These are phyloP conservation scores for Scolecobasidium constrictum DNA, from an alignment of 2,329 filamentous ascomycete species.

Conservation along the genomic window DNA sequence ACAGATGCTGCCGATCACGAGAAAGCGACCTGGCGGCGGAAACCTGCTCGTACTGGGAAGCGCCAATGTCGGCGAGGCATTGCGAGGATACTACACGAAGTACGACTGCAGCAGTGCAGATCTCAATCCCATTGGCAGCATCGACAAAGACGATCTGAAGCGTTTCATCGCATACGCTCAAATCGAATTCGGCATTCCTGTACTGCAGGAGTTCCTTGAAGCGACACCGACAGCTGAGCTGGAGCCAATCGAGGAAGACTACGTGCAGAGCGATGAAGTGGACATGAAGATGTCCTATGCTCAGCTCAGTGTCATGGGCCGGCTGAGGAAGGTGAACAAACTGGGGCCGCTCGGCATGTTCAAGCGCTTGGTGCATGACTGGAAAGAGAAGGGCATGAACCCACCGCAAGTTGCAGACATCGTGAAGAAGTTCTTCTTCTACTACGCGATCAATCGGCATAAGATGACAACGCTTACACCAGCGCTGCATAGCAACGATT, in stretches of 20 bases:
- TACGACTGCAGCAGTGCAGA: conserved; percentile 50
- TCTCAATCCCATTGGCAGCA: conserved; percentile 49
- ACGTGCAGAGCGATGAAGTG: conserved; percentile 49
- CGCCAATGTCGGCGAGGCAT: conserved; percentile 53
- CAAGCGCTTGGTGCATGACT: conserved; percentile 39
- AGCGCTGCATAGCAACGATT: conserved; percentile 26
- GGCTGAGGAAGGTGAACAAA: conserved; percentile 43
- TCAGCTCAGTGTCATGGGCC: conserved; percentile 42
- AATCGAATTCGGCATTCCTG: conserved; percentile 48
- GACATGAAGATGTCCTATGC: conserved; percentile 40
- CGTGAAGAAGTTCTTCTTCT: conserved; percentile 32
- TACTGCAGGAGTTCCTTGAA: conserved; percentile 54
- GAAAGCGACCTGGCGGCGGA: conserved; percentile 41
- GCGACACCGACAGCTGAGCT: conserved; percentile 53
- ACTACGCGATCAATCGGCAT: conserved; percentile 54
- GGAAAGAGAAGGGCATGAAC: conserved; percentile 26
- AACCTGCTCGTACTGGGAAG: conserved; percentile 55
- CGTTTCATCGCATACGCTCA: conserved; percentile 58
- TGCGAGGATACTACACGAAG: conserved; percentile 34
- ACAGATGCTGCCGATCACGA: conserved; percentile 49
- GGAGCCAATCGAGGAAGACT: conserved; percentile 53
- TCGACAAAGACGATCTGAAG: conserved; percentile 59
- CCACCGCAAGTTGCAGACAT: conserved; percentile 37
- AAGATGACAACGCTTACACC: conserved; percentile 27
- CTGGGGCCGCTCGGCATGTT: conserved; percentile 46